Base-by-base conservation (phyloP, 192 early-diverging fungal genomes). In the Fimicolochytrium jonesii region DNA sequence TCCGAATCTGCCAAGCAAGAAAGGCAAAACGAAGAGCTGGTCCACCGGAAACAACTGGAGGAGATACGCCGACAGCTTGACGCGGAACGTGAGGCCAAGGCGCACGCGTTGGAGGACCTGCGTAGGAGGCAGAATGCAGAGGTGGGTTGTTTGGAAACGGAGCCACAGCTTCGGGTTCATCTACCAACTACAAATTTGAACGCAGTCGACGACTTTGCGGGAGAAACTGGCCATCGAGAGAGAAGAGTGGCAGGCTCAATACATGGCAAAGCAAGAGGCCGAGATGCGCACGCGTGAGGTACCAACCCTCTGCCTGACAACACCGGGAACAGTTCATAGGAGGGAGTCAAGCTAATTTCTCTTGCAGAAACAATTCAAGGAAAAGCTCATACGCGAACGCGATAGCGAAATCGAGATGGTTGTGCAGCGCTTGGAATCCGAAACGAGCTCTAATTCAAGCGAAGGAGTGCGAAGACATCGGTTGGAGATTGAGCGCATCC, bases 381-480 rank as follows among this genome's bases (percentile, higher is more conserved):
- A 81, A 50, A 68, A 63, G 64, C 66, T 82, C 13, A 54, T 84
- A n/a, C 35, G 67, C 35, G 77, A 84, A 53, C 57, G 82, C 4
- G 82, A 84, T 61, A 75, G 73, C 17, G 82, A 84, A 59, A 72
- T 84, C 18, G 82, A 84, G 54, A 65, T 79, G 69, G 69, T 84
- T 3, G 70, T 84, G 9, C 69, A 80, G 63, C 71, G 79, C 39
- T 44, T 84, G 13, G 82, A 84, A 50, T 64, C 61, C 39, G 82
- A 84, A 53, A 77, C 79, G 2, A 70, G 56, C 61, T 79, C 70
- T 3, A 73, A 49, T 23, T 70, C 74, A 13, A 70, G 70, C 33
- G 82, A 84, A 35, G 73, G 65, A 23, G 59, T 67, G 13, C 64
- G 76, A 42, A 50, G 74, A 56, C 74, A 80, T 46, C 72, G 80